Evolutionary conservation across 73 alveolate species (phyloP), one percentile per base, ranked within the genome.

Genomic region (Stentor roeselii): DNA sequence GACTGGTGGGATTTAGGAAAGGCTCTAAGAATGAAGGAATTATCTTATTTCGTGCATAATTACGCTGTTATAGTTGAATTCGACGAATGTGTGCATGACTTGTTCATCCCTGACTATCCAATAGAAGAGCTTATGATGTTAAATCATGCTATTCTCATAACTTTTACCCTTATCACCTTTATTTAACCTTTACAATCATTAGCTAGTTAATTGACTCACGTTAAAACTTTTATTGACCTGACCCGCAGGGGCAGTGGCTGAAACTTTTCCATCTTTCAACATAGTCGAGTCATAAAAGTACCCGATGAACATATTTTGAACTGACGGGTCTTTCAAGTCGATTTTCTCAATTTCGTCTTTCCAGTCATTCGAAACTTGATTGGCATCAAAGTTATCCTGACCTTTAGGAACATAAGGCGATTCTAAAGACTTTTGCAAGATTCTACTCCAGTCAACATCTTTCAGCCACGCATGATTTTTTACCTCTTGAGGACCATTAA

Each of bases 381-480:
- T 67, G 2, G 60, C 32, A 35, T 67, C 82, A 67, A 67, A 67
- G 42, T 67, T 67, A 67, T 67, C 31, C 32, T 67, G 60, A 15
- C 0, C 27, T 21, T 36, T 27, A 15, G 82, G 82, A 67, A 67
- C 21, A 67, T 15, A 95, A 27, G 99, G 97, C 3, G 99, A 82
- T n/a, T 40, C 59, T 36, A 91, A 41, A 27, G 86, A 82, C 90
- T 93, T 95, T 61, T 93, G 91, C 83, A 86, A 86, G 59, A 95
- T 84, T 42, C 84, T 90, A 14, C 88, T 82, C 93, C 97, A 95
- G 41, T 92, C 90, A 40, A 89, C 86, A 82, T 91, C 94, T 36
- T 78, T 84, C 37, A 95, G 88, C 99, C 99, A 95, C 6, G 96
- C 91, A 85, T 95, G 99, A 38, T 82, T 75, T 87, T 91, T 93